Evolutionary conservation across 345 rosid genomes (phyloP), one percentile per base, ranked within the genome.

Genomic region (Firmiana major): DNA sequence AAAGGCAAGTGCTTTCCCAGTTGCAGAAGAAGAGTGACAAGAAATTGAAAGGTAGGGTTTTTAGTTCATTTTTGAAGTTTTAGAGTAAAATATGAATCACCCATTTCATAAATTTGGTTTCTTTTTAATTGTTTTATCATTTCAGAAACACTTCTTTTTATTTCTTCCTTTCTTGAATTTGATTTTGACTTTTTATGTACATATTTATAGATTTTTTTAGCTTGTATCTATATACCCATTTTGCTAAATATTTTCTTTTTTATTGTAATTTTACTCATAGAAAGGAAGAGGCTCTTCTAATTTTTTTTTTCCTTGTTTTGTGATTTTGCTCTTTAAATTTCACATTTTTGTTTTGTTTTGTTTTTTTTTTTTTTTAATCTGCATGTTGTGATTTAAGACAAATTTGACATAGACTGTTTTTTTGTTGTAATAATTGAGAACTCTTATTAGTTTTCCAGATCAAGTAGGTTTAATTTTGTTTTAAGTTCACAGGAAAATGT

Each of bases 401-500:
- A 16, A 17, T 64, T 36, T 64, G 43, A 64, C 7, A 64, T 64
- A 9, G n/a, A 0, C 7, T 16, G 7, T 51, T 63, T 34, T 15
- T 31, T 2, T 38, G 71, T 4, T 65, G 7, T n/a, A 65, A 10
- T 40, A 40, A 40, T 65, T 51, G 55, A 65, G 1, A n/a, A 21
- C 34, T 9, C 42, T 8, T 49, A 11, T 10, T 34, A 71, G 21
- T n/a, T 71, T 71, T 53, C 46, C 75, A 71, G 74, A 49, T 51
- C 26, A 71, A 71, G 43, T 22, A 68, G 59, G 66, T 40, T 31
- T 24, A 11, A 7, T 48, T 75, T 75, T 62, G 26, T 75, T 38
- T 75, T 75, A 31, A 28, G 12, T 26, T 63, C 43, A 4, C 26
- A 17, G 28, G 46, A 62, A 46, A 74, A 73, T 15, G 10, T 7